Percentiles rank a stretch among this genome's conserved stretches.
These are phyloP conservation scores for Trichoderma orchidacearum DNA, from an alignment of 495 filamentous ascomycete genomes.

Conservation along the genomic window DNA sequence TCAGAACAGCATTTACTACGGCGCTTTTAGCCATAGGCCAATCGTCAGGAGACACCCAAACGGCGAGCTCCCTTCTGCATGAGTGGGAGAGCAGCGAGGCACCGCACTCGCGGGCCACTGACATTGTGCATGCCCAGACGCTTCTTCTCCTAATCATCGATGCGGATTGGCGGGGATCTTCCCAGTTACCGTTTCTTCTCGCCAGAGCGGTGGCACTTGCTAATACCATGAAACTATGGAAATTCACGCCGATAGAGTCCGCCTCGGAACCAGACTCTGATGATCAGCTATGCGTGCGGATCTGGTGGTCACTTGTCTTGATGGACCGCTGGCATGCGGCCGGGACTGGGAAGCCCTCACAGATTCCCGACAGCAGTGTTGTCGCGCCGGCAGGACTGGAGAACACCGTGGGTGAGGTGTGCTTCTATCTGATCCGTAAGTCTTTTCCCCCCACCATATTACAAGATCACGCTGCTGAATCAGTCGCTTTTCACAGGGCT, in stretches of 20 bases:
- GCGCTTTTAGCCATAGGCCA: conserved; percentile 50
- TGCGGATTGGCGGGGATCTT: conserved; percentile 32
- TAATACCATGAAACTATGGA: conserved; percentile 37
- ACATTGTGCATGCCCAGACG: conserved; percentile 50
- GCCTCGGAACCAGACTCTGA: conserved; percentile 31
- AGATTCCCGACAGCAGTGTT: conserved; percentile 48
- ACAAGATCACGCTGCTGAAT: neutral
- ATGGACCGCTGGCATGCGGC: conserved; percentile 66
- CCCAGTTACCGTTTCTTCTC: conserved; percentile 27
- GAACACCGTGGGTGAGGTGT: conserved; percentile 46
- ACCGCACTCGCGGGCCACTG: conserved; percentile 28
- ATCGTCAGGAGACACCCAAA: conserved; percentile 30
- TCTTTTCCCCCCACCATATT: conserved; percentile 7
- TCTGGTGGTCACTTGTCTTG: conserved; percentile 63
- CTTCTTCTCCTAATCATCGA: conserved; percentile 48
- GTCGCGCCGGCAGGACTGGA: conserved; percentile 50
- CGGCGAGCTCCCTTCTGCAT: conserved; percentile 34
- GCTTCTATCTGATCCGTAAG: conserved; percentile 58
- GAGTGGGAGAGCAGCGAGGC: conserved; percentile 38
- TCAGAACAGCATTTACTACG: conserved; percentile 60
- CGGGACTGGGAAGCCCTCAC: conserved; percentile 42
- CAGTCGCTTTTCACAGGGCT: conserved; percentile 13
- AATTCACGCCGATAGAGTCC: conserved; percentile 16
- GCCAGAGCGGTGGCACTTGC: conserved; percentile 46
- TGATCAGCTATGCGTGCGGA: conserved; percentile 52